A percentile compares a stretch with the other conserved stretches of the same genome.
phyloP scores from a whole-genome alignment of 2,329 filamentous ascomycete species.

The Harringtonia lauricola region DNA sequence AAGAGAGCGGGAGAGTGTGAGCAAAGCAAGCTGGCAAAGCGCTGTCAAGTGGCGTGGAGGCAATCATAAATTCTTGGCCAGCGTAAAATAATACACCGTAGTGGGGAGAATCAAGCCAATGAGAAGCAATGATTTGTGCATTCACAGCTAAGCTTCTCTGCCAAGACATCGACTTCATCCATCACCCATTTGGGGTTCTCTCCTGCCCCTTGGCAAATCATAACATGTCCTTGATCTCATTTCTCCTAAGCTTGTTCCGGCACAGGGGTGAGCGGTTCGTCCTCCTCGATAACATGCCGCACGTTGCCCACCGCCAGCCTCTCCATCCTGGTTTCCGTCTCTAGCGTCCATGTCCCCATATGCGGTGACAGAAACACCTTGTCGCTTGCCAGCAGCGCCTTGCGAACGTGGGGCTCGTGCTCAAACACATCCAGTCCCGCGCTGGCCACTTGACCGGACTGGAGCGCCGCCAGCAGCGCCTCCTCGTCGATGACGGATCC shows the following conservation, averaged over 20 bases:
- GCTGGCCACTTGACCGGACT: constrained; percentile 29
- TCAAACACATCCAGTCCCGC: constrained; percentile 42
- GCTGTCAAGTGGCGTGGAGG: no score
- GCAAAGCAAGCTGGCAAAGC: no score
- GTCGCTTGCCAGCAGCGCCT: constrained; percentile 57
- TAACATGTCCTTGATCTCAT: no score
- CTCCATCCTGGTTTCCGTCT: constrained; percentile 28
- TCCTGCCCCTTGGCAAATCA: no score
- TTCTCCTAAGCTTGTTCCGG: constrained; percentile 13
- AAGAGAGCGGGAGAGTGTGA: no score
- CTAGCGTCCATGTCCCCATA: constrained; percentile 75
- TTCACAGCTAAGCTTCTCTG: not conserved
- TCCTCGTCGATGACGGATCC: constrained; percentile 40
- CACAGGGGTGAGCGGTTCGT: constrained; percentile 9
- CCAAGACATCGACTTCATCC: no score
- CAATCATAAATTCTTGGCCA: no score
- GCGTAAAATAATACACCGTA: no score
- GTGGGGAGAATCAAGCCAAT: no score
- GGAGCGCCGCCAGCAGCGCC: constrained; percentile 34
- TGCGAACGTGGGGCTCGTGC: constrained; percentile 52
- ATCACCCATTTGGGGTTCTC: no score
- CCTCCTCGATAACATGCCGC: constrained; percentile 13
- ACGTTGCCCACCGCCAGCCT: constrained; percentile 11
- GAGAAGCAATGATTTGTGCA: no score
- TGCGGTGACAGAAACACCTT: constrained; percentile 69